A percentile compares a stretch with the other conserved stretches of the same genome.
phyloP scores from a whole-genome alignment of 371 early-diverging fungal genomes.

The Rhizopus delemar region DNA sequence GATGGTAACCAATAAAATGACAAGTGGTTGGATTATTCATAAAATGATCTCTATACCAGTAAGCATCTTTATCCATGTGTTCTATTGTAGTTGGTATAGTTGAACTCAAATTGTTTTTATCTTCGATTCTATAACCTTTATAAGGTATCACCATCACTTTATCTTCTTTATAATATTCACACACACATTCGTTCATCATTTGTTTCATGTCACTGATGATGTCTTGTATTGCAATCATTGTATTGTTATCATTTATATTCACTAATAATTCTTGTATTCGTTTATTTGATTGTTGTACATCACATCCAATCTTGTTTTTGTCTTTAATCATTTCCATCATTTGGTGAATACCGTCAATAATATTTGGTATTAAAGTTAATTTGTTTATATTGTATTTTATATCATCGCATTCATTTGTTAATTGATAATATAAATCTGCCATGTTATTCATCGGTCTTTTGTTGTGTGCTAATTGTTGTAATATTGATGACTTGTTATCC shows the following conservation, averaged over 20 bases:
- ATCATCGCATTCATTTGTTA: conserved; percentile 39
- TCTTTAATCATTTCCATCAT: too few relatives aligned
- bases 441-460: background rate
- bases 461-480: conserved; percentile 36
- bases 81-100: conserved; percentile 11
- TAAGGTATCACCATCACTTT: conserved; percentile 41
- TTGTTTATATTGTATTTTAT: too few relatives aligned
- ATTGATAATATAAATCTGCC: conserved; percentile 20
- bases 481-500: conserved; percentile 28
- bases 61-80: conserved; percentile 34
- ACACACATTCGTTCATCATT: conserved; percentile 36
- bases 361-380: conserved; percentile 40
- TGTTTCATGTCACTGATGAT: conserved; percentile 20
- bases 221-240: too few relatives aligned
- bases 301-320: too few relatives aligned
- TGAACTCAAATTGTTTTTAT: conserved; percentile 26
- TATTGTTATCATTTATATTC: too few relatives aligned
- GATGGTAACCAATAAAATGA: conserved; percentile 27
- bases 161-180: conserved; percentile 39
- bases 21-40: conserved; percentile 8
- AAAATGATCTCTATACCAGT: conserved; percentile 37
- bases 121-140: conserved; percentile 42
- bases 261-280: too few relatives aligned
- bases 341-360: conserved; percentile 24
- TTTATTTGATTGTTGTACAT: too few relatives aligned